Conservation (phyloP, 805 yeast genomes). For the Teunomyces tritomae region DNA sequence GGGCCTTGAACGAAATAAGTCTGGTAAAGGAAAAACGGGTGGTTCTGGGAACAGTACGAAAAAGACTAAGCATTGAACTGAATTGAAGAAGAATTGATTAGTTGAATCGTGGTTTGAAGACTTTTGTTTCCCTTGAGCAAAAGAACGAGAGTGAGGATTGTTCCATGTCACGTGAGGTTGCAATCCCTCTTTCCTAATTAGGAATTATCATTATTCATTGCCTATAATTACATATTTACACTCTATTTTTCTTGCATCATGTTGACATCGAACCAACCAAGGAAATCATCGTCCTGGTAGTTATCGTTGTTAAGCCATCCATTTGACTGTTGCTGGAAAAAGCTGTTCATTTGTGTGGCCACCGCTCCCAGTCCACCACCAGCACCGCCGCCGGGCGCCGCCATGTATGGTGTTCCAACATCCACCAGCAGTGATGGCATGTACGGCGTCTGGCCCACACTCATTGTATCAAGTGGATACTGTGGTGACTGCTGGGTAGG, state of each 20-base stretch:
- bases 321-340: slow-evolving; percentile 77
- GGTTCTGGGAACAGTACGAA: not conserved
- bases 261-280: slow-evolving; percentile 91
- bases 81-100: no score
- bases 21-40: slow-evolving; percentile 12
- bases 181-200: slow-evolving; percentile 5
- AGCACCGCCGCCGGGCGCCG: slow-evolving; percentile 6
- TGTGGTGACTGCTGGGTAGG: slow-evolving; percentile 2
- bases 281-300: slow-evolving; percentile 70
- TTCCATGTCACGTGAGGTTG: not conserved
- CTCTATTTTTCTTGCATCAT: slow-evolving; percentile 14
- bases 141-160: not conserved
- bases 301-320: slow-evolving; percentile 75
- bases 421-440: slow-evolving; percentile 3
- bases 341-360: slow-evolving; percentile 47
- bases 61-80: not conserved
- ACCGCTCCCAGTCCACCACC: not conserved
- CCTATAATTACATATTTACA: not conserved
- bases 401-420: slow-evolving; percentile 11
- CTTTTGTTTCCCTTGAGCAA: no score
- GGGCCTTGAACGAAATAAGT: slow-evolving; percentile 30
- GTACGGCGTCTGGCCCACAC: slow-evolving; percentile 4
- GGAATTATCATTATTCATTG: not conserved
- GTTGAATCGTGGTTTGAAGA: no score
- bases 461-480: not conserved